phyloP scores from a whole-genome alignment of 441 rosid genomes.

The Populus hybrid region DNA sequence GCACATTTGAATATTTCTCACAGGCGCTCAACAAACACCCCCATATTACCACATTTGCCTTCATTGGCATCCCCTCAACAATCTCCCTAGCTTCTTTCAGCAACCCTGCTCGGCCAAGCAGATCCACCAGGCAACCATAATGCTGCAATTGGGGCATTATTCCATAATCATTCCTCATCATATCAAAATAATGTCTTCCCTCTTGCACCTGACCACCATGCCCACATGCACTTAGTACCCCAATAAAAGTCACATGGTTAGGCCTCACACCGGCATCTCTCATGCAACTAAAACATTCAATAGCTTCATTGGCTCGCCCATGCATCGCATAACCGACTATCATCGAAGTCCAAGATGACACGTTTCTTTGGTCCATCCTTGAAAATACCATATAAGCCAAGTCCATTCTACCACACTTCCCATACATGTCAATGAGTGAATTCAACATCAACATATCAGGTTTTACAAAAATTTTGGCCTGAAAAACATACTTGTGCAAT shows the following conservation, averaged over 20 bases:
- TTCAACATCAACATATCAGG: slow-evolving; percentile 61
- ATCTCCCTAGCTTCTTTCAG: slow-evolving; percentile 62
- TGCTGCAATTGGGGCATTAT: neutral
- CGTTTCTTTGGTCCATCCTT: slow-evolving; percentile 46
- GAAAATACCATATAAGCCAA: slow-evolving; percentile 53
- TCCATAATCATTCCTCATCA: neutral
- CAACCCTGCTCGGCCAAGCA: slow-evolving; percentile 57
- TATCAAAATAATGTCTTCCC: neutral
- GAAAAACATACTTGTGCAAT: slow-evolving; percentile 66
- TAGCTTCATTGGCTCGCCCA: slow-evolving; percentile 53
- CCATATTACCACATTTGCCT: slow-evolving; percentile 64
- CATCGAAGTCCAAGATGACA: slow-evolving; percentile 83
- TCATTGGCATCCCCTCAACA: slow-evolving; percentile 78
- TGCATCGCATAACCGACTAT: slow-evolving; percentile 66
- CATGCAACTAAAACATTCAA: slow-evolving; percentile 55
- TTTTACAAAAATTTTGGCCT: slow-evolving; percentile 43
- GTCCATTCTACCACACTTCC: slow-evolving; percentile 87
- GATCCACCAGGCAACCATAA: neutral
- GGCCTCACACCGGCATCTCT: slow-evolving; percentile 52
- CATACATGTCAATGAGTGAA: slow-evolving; percentile 74
- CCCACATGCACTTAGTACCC: neutral
- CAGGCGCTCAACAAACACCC: slow-evolving; percentile 92
- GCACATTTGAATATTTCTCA: slow-evolving; percentile 70
- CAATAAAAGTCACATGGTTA: slow-evolving; percentile 62
- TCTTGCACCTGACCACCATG: neutral